Base-by-base conservation (phyloP, 2,329 filamentous ascomycete species). In the Clonostachys rhizophaga region DNA sequence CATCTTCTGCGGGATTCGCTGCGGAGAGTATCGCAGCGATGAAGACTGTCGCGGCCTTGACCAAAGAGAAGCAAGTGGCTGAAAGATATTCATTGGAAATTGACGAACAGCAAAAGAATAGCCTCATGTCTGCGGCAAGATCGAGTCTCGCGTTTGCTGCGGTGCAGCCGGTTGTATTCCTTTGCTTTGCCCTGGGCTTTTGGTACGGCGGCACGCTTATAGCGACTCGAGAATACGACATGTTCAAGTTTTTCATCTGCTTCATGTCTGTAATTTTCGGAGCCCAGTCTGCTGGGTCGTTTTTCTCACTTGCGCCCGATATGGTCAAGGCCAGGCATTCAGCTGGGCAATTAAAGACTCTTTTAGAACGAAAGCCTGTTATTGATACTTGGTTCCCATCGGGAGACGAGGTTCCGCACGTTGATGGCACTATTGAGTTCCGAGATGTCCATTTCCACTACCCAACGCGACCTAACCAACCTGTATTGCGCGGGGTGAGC, bases 11-110 rank as follows among this genome's bases (percentile, higher is more conserved):
- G 8, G 86, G 85, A 47, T 95, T 87, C 61, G 92, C 94, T 11
- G 94, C 91, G 42, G 92, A 99, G 66, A 91, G 91, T 40, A 95
- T 95, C 33, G 91, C 89, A 3, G 88, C 91, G 7, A 96, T 97
- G 55, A 87, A 91, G 44, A 99, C 94, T 3, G 91, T 99, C 10
- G 92, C 91, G 5, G 89, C 90, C 10, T 77, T 99, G 41, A 96
- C 91, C 0, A 82, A 91, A 9, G 94, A 99, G 68, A 67, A 79
- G 0, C 89, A 96, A 58, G 89, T 97, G 4, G 78, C 89, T 56
- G 57, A 67, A 2, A 76, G 84, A 45, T 99, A 95, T 70, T 84
- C 80, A 50, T 62, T 67, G 3, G 83, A 82, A 43, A 78, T 94
- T 34, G 84, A 76, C 2, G 60, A 58, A 2, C 90, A 95, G 63